Conservation (phyloP, 768 basidiomycete genomes). For the Boletus pseudopeckii region DNA sequence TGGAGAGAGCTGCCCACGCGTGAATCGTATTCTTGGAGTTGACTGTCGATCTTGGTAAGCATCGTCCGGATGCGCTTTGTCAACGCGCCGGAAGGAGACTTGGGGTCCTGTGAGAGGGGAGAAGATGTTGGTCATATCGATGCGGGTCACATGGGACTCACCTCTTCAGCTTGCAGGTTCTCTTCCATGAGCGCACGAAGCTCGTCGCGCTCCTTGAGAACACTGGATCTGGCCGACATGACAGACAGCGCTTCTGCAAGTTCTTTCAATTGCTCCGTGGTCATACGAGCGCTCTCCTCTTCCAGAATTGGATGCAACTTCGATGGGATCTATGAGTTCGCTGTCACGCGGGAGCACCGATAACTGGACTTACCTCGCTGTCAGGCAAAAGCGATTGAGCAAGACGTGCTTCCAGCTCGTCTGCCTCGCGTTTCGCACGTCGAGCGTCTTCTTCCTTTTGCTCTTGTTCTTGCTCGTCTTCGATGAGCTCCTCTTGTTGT, state of each 20-base stretch:
- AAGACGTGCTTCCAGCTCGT: slow-evolving; percentile 72
- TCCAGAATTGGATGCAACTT: slow-evolving; percentile 63
- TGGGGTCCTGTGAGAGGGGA: slow-evolving; percentile 53
- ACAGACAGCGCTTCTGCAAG: slow-evolving; percentile 88
- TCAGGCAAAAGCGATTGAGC: slow-evolving; percentile 86
- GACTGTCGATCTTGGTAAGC: slow-evolving; percentile 92
- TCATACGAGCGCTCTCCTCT: slow-evolving; percentile 88
- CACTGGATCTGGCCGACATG: slow-evolving; percentile 89
- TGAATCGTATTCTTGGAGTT: slow-evolving; percentile 87
- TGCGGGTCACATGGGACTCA: slow-evolving; percentile 24
- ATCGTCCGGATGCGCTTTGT: slow-evolving; percentile 94
- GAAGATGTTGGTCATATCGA: neutral
- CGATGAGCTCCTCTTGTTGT: slow-evolving; percentile 98
- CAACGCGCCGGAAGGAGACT: slow-evolving; percentile 79
- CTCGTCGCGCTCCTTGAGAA: slow-evolving; percentile 94
- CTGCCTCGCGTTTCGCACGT: slow-evolving; percentile 76
- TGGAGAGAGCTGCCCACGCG: slow-evolving; percentile 83
- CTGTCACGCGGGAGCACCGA: neutral
- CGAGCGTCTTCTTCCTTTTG: slow-evolving; percentile 93
- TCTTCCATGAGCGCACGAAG: slow-evolving; percentile 90
- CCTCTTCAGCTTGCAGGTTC: slow-evolving; percentile 86
- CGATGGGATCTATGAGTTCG: neutral
- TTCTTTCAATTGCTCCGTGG: slow-evolving; percentile 91
- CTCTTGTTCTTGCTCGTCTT: slow-evolving; percentile 98
- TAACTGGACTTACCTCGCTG: slow-evolving; percentile 60